phyloP scores from a whole-genome alignment of 2,329 filamentous ascomycete genomes.

The Colletotrichum lupini region DNA sequence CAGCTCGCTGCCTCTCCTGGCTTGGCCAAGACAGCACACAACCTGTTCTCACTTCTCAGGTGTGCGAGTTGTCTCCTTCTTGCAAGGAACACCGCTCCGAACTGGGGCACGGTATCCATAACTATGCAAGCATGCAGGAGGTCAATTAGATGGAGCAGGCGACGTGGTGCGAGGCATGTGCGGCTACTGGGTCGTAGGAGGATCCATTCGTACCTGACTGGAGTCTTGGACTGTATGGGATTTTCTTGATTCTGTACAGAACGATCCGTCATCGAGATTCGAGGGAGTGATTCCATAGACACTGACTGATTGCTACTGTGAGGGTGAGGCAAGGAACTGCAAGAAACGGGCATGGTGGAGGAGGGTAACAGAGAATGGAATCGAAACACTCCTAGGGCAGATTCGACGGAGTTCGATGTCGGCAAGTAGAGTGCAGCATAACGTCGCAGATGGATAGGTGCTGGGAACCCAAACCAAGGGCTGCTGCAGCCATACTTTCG shows the following conservation, averaged over 20 bases:
- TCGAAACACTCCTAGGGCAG: neutral
- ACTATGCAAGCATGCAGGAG: neutral
- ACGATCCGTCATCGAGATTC: neutral
- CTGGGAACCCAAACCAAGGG: neutral
- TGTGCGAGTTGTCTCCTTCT: conserved; percentile 22
- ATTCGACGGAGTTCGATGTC: neutral
- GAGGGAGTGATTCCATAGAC: no score
- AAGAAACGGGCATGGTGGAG: neutral
- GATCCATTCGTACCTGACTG: conserved; percentile 23
- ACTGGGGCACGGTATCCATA: conserved; percentile 1
- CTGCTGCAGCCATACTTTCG: neutral
- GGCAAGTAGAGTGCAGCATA: neutral
- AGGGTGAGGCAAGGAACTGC: neutral
- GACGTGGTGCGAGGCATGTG: conserved; percentile 19
- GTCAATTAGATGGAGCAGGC: conserved; percentile 12
- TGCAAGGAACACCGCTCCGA: neutral
- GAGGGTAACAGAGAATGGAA: neutral
- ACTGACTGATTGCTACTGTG: no score
- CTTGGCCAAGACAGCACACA: conserved; percentile 26
- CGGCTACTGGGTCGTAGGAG: neutral
- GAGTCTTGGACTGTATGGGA: neutral
- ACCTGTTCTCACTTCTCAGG: conserved; percentile 22
- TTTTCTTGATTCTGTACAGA: neutral
- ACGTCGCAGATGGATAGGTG: neutral
- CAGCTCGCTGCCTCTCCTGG: conserved; percentile 7